A percentile compares a stretch with the other conserved stretches of the same genome.
Conservation (phyloP, 768 basidiomycete species). For the Tulasnella sp. region DNA sequence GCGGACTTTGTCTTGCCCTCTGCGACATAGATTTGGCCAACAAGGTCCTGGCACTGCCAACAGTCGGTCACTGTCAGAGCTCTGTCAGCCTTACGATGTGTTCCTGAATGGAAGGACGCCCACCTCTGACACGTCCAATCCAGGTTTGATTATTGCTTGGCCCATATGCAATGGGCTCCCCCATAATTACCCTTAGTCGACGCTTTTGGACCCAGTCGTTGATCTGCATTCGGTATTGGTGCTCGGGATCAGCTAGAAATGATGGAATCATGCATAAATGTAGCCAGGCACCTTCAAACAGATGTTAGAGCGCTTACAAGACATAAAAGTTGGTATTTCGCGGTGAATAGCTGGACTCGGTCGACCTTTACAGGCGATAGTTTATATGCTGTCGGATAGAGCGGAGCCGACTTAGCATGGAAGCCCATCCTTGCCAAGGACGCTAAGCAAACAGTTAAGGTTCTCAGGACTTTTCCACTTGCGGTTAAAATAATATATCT, state of each 20-base stretch:
- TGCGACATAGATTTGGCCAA: neutral
- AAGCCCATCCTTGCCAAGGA: no score
- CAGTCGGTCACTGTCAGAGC: neutral
- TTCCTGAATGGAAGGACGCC: neutral
- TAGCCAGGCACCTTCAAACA: neutral
- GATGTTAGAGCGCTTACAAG: neutral
- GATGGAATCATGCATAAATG: no score
- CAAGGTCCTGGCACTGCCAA: neutral
- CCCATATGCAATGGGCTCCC: neutral
- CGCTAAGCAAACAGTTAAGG: no score
- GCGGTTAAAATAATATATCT: no score
- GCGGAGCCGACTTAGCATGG: no score
- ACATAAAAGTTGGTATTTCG: neutral
- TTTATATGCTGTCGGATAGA: no score
- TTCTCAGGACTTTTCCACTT: no score
- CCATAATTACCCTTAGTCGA: neutral
- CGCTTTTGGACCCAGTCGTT: neutral
- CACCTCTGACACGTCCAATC: neutral
- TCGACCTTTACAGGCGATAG: no score
- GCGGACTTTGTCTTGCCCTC: neutral
- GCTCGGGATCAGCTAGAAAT: neutral
- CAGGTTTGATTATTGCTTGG: neutral
- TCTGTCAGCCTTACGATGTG: neutral
- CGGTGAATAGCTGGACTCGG: no score
- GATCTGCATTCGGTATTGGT: neutral